These are phyloP conservation scores for Lentinula sp. DNA, from an alignment of 768 basidiomycete species.

Conservation along the genomic window DNA sequence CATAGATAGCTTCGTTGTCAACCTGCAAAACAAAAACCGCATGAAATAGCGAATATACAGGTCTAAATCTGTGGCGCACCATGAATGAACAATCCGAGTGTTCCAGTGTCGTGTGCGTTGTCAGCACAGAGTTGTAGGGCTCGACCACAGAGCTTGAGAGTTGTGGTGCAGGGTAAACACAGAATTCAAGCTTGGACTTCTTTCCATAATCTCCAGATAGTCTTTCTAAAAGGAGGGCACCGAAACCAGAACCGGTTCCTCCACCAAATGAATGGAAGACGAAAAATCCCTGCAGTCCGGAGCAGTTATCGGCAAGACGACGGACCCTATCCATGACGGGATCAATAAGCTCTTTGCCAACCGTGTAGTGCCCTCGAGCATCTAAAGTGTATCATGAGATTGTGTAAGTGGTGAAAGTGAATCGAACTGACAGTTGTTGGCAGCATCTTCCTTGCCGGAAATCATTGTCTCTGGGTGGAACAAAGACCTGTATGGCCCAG, in stretches of 20 bases:
- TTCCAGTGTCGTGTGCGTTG: constrained; percentile 97
- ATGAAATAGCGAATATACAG: not conserved
- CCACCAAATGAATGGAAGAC: constrained; percentile 99
- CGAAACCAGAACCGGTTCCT: constrained; percentile 98
- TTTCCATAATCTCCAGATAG: constrained; percentile 98
- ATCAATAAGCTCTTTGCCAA: constrained; percentile 98
- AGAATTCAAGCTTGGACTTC: constrained; percentile 98
- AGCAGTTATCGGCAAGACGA: constrained; percentile 92
- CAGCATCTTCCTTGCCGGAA: constrained; percentile 97
- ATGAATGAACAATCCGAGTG: constrained; percentile 99
- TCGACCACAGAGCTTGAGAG: constrained; percentile 95
- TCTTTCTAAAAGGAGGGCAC: constrained; percentile 91
- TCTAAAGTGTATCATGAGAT: constrained; percentile 40
- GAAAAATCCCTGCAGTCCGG: constrained; percentile 97
- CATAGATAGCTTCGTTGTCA: constrained; percentile 83
- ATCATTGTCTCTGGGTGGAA: constrained; percentile 98
- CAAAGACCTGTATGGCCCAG: constrained; percentile 84
- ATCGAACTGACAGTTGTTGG: constrained; percentile 86
- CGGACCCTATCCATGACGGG: constrained; percentile 94
- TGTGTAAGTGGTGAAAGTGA: constrained; percentile 11
- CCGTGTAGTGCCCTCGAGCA: constrained; percentile 96
- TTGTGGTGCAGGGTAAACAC: constrained; percentile 91
- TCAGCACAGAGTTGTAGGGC: constrained; percentile 95
- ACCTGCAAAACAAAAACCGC: constrained; percentile 30
- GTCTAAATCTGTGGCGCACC: constrained; percentile 36